phyloP scores from a whole-genome alignment of 2,329 filamentous ascomycete species.

The Monosporascus sp. region DNA sequence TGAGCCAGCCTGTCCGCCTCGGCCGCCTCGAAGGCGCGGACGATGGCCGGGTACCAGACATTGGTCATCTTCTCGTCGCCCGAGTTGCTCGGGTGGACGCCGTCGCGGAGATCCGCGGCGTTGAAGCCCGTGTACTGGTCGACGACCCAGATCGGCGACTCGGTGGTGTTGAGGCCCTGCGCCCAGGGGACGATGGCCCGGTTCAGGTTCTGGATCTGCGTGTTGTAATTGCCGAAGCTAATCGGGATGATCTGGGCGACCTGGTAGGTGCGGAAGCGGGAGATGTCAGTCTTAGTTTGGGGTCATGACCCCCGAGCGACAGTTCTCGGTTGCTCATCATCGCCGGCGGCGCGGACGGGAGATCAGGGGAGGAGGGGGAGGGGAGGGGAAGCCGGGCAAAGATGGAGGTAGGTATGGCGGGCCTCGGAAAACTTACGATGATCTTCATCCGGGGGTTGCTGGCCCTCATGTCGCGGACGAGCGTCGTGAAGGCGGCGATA shows the following conservation, averaged over 20 bases:
- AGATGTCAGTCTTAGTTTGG: too few species aligned
- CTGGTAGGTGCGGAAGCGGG: slow-evolving; percentile 11
- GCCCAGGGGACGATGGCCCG: slow-evolving; percentile 33
- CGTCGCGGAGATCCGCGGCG: slow-evolving; percentile 29
- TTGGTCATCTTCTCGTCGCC: slow-evolving; percentile 36
- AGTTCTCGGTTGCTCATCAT: too few species aligned
- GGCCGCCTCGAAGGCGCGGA: slow-evolving; percentile 20
- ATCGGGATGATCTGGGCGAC: slow-evolving; percentile 37
- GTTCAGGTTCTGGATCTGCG: slow-evolving; percentile 32
- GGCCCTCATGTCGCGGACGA: slow-evolving; percentile 32
- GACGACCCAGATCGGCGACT: slow-evolving; percentile 35
- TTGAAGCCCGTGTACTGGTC: slow-evolving; percentile 35
- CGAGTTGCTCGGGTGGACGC: slow-evolving; percentile 33
- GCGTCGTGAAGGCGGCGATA: slow-evolving; percentile 33
- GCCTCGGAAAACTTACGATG: slow-evolving; percentile 26
- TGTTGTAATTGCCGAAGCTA: slow-evolving; percentile 27
- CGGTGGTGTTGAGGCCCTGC: slow-evolving; percentile 29
- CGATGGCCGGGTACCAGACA: slow-evolving; percentile 24
- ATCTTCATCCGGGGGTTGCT: slow-evolving; percentile 37
- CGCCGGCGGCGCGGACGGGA: too few species aligned
- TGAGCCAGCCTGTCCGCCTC: slow-evolving; percentile 12
- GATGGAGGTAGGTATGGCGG: neutral
- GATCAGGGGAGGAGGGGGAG: neutral
- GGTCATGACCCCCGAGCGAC: too few species aligned
- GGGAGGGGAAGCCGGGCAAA: neutral